These are phyloP conservation scores for Candida montana DNA, from an alignment of 805 yeast species.

Conservation along the genomic window DNA sequence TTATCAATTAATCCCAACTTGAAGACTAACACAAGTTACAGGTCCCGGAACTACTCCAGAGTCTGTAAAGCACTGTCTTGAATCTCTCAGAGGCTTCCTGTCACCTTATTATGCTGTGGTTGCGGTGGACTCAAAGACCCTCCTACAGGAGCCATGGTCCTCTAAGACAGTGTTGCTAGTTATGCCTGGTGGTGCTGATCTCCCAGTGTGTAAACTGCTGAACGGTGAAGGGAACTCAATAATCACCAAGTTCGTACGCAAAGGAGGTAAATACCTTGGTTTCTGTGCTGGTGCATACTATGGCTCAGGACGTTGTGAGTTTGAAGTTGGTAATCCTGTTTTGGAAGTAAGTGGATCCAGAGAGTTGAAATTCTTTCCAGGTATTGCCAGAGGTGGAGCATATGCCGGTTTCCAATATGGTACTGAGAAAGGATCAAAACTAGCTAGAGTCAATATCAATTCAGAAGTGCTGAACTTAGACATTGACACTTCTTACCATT, in stretches of 20 bases:
- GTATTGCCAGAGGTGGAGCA: constrained; percentile 76
- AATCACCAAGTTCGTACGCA: constrained; percentile 58
- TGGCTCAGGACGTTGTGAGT: constrained; percentile 70
- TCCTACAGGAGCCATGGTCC: constrained; percentile 85
- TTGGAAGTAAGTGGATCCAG: constrained; percentile 85
- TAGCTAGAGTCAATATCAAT: constrained; percentile 42
- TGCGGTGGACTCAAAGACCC: constrained; percentile 54
- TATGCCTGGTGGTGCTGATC: constrained; percentile 96
- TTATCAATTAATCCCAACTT: too few species aligned
- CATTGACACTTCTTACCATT: constrained; percentile 31
- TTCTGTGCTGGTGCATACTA: constrained; percentile 96
- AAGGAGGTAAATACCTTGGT: constrained; percentile 82
- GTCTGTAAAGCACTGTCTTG: constrained; percentile 78
- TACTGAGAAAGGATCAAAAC: constrained; percentile 69
- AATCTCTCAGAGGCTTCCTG: constrained; percentile 64
- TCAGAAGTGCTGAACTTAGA: constrained; percentile 26
- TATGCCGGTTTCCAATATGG: constrained; percentile 76
- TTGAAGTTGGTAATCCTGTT: constrained; percentile 64
- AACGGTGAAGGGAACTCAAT: constrained; percentile 62
- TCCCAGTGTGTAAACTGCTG: constrained; percentile 72
- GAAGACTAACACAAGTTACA: constrained; percentile 10
- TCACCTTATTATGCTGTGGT: constrained; percentile 88
- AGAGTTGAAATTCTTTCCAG: constrained; percentile 79
- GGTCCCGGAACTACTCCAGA: constrained; percentile 85
- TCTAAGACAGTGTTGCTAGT: constrained; percentile 73